phyloP scores from a whole-genome alignment of 2,329 filamentous ascomycete genomes.

The Sarocladium brachiariae region DNA sequence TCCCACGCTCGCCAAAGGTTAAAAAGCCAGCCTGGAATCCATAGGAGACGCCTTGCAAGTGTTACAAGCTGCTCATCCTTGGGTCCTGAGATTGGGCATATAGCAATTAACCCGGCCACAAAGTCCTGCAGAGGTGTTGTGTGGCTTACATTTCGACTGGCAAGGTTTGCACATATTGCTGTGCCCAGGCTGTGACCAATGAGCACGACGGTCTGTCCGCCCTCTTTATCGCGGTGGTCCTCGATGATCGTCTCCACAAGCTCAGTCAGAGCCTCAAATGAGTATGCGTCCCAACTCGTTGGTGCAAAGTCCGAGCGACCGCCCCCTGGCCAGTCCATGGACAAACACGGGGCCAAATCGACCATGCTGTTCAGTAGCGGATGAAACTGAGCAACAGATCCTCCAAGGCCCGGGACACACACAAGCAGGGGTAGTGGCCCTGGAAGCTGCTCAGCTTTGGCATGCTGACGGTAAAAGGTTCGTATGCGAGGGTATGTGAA shows the following conservation, averaged over 20 bases:
- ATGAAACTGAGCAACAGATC: slow-evolving; percentile 82
- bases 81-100: slow-evolving; percentile 70
- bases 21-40: slow-evolving; percentile 66
- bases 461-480: slow-evolving; percentile 76
- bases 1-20: slow-evolving; percentile 74
- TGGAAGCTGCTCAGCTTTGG: slow-evolving; percentile 75
- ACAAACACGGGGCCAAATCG: slow-evolving; percentile 72
- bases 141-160: slow-evolving; percentile 38
- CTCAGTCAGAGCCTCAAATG: slow-evolving; percentile 66
- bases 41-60: slow-evolving; percentile 51
- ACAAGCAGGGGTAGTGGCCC: slow-evolving; percentile 76
- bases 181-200: slow-evolving; percentile 90
- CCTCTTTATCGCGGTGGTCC: slow-evolving; percentile 58
- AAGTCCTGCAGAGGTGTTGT: slow-evolving; percentile 49
- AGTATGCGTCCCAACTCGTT: too few relatives aligned
- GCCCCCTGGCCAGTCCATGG: slow-evolving; percentile 86
- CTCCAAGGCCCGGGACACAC: slow-evolving; percentile 90
- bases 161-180: slow-evolving; percentile 66
- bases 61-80: slow-evolving; percentile 38
- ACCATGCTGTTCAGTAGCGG: slow-evolving; percentile 73
- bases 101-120: slow-evolving; percentile 69
- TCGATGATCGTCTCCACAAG: slow-evolving; percentile 71
- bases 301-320: too few relatives aligned
- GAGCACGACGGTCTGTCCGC: slow-evolving; percentile 66
- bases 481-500: slow-evolving; percentile 71